phyloP scores from a whole-genome alignment of 768 basidiomycete species.

The Pleurotus citrinopileatus region DNA sequence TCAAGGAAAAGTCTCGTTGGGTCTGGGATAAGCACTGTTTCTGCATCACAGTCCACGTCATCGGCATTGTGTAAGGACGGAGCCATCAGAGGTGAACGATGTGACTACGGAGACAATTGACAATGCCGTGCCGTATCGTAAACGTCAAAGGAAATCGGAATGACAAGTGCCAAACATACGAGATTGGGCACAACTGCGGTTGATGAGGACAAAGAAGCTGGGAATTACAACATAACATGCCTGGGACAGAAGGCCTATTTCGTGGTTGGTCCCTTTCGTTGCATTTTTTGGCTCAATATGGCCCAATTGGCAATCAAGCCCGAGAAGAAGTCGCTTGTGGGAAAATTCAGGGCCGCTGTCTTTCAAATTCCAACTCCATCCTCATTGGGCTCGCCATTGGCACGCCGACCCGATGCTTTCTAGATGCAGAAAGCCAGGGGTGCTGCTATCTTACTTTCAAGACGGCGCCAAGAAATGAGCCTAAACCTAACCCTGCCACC shows the following conservation, averaged over 20 bases:
- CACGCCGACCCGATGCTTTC: too few species aligned
- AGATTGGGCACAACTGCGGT: not conserved
- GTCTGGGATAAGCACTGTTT: too few species aligned
- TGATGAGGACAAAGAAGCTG: not conserved
- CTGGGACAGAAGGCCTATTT: not conserved
- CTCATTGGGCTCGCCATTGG: not conserved
- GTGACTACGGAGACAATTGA: too few species aligned
- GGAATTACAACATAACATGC: not conserved
- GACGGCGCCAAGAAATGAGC: not conserved
- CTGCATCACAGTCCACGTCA: not conserved
- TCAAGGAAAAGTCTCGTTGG: not conserved
- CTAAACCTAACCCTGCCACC: not conserved
- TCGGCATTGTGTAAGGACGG: not conserved
- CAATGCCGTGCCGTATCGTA: not conserved
- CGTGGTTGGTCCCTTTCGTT: not conserved
- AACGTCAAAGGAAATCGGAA: slow-evolving; percentile 5
- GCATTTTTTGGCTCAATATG: too few species aligned
- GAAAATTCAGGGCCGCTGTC: not conserved
- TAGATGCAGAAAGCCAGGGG: not conserved
- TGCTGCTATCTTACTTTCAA: not conserved
- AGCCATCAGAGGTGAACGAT: too few species aligned
- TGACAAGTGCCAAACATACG: not conserved
- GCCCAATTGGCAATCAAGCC: not conserved
- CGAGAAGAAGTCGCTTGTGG: slow-evolving; percentile 1
- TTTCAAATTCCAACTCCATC: not conserved